Evolutionary conservation across 495 filamentous ascomycete genomes (phyloP).

Genomic region (Trichoderma parareesei): DNA sequence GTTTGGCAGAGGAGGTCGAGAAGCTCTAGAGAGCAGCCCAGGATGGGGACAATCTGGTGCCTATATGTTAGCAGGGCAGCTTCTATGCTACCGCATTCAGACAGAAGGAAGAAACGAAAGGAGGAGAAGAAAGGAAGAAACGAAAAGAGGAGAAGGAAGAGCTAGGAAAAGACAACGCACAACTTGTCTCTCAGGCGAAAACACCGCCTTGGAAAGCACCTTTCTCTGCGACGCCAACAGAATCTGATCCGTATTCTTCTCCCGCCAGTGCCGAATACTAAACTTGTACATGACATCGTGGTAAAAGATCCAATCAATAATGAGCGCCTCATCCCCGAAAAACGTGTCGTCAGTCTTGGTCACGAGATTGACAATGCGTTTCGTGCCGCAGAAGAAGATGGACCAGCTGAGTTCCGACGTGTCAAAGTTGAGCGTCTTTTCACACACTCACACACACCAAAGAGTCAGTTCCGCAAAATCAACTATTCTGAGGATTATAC

Average conservation of each 20-base stretch:
- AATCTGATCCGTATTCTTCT: conserved; percentile 2
- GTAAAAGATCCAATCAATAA: conserved; percentile 21
- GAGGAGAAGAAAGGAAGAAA: no score
- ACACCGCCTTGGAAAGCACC: conserved; percentile 15
- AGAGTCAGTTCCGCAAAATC: background rate
- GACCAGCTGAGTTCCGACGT: conserved; percentile 15
- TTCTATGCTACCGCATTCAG: background rate
- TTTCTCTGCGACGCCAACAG: conserved; percentile 4
- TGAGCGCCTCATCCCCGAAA: conserved; percentile 17
- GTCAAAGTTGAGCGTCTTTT: conserved; percentile 8
- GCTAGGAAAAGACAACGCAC: conserved; percentile 8
- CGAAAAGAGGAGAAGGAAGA: no score
- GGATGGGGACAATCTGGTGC: conserved; percentile 11
- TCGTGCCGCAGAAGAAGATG: conserved; percentile 19
- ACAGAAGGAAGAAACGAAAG: no score
- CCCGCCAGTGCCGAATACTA: conserved; percentile 17
- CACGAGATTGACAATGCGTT: conserved; percentile 14
- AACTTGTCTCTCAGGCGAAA: conserved; percentile 16
- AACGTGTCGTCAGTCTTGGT: conserved; percentile 12
- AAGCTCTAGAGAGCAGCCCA: conserved; percentile 20
- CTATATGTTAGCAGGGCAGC: background rate
- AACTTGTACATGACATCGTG: conserved; percentile 21
- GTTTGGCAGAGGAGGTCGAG: conserved; percentile 14
- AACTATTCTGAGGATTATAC: no score
- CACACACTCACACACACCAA: background rate